phyloP scores from a whole-genome alignment of 768 basidiomycete genomes.

The Hirschioporus abietinus region DNA sequence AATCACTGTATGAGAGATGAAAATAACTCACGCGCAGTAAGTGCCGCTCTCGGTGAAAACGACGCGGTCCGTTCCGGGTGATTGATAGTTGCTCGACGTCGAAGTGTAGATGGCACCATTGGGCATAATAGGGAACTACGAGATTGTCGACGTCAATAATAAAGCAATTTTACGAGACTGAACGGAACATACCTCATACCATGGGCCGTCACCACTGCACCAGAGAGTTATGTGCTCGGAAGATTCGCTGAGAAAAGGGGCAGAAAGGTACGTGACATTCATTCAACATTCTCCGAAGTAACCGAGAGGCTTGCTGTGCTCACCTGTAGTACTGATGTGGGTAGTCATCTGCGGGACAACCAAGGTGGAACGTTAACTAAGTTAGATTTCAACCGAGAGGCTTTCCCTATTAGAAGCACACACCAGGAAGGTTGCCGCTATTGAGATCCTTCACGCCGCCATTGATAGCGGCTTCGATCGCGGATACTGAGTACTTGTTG shows the following conservation, averaged over 20 bases:
- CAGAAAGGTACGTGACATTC: too few species aligned
- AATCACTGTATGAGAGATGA: background rate
- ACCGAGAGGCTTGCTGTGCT: background rate
- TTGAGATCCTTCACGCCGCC: constrained; percentile 4
- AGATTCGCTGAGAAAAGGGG: background rate
- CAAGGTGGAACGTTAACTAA: background rate
- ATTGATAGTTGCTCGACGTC: constrained; percentile 13
- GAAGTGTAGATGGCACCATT: constrained; percentile 11
- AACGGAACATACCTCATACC: constrained; percentile 16
- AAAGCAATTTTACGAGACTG: background rate
- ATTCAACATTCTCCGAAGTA: background rate
- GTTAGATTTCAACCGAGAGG: background rate
- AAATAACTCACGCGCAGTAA: constrained; percentile 18
- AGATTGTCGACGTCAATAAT: background rate
- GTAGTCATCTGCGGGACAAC: constrained; percentile 15
- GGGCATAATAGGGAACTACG: constrained; percentile 19
- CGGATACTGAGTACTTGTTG: constrained; percentile 17
- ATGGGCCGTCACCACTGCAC: constrained; percentile 17
- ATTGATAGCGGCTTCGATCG: constrained; percentile 14
- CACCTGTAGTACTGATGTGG: constrained; percentile 20
- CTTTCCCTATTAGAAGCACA: background rate
- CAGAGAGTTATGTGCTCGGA: constrained; percentile 15
- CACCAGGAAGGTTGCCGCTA: constrained; percentile 4
- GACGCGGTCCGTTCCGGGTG: constrained; percentile 19
- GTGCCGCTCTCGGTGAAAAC: constrained; percentile 18